phyloP scores from a whole-genome alignment of 768 basidiomycete genomes.

The Mycena albidolilacea region DNA sequence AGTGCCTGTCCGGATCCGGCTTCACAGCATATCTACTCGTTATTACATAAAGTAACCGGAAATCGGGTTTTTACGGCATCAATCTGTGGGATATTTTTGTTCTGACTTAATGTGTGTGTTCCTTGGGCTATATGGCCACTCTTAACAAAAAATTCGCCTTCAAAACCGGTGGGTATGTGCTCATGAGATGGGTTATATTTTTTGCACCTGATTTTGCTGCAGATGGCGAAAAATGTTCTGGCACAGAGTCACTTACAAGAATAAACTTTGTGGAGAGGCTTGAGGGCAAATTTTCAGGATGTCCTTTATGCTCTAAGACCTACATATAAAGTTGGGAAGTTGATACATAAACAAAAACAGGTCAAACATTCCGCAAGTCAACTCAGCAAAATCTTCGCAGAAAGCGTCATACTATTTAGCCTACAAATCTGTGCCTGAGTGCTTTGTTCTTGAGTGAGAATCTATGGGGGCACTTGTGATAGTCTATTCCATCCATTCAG shows the following conservation, averaged over 20 bases:
- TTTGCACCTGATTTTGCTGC: not conserved
- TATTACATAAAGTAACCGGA: not conserved
- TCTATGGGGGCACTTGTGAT: not conserved
- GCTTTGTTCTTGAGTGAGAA: not conserved
- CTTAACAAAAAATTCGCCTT: not conserved
- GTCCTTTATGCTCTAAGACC: no score
- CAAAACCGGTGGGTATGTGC: not conserved
- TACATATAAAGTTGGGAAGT: no score
- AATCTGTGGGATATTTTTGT: not conserved
- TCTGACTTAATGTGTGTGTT: not conserved
- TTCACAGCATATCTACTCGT: not conserved
- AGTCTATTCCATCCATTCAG: not conserved
- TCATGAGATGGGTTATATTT: not conserved
- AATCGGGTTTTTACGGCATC: not conserved
- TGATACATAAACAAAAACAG: no score
- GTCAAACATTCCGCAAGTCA: no score
- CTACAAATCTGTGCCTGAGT: not conserved
- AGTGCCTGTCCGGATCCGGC: no score
- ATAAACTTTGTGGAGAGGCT: no score
- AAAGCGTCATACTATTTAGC: constrained; percentile 3
- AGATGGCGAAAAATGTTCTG: no score
- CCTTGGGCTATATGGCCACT: not conserved
- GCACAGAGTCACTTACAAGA: no score
- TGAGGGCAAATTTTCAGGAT: no score
- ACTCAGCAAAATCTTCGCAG: no score